These are phyloP conservation scores for Termitomyces heimii DNA, from an alignment of 768 basidiomycete species.

Conservation along the genomic window DNA sequence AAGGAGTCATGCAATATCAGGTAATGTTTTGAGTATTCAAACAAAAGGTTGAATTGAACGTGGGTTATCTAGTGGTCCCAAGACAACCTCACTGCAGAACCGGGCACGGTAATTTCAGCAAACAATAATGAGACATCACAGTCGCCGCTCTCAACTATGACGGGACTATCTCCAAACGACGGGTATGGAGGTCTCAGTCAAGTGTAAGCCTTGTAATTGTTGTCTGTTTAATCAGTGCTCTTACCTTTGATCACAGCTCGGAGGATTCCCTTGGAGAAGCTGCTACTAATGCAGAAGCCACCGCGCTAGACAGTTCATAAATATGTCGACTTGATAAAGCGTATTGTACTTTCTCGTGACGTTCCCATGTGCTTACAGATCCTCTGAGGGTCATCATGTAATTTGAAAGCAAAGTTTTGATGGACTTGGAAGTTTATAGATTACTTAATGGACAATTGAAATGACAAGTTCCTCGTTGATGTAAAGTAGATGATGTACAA, in stretches of 20 bases:
- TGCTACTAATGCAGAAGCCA: conserved; percentile 25
- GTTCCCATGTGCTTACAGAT: background rate
- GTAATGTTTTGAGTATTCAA: conserved; percentile 12
- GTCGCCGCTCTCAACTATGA: conserved; percentile 24
- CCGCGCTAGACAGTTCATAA: conserved; percentile 20
- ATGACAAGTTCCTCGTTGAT: no score
- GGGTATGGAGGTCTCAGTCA: conserved; percentile 45
- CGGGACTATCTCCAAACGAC: conserved; percentile 58
- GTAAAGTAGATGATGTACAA: background rate
- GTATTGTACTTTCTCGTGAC: background rate
- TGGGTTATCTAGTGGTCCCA: conserved; percentile 47
- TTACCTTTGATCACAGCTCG: conserved; percentile 16
- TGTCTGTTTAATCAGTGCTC: background rate
- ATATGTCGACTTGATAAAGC: background rate
- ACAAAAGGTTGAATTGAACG: background rate
- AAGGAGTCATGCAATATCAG: conserved; percentile 45
- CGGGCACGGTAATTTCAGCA: conserved; percentile 40
- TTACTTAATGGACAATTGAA: background rate
- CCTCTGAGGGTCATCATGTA: background rate
- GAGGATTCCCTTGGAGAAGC: conserved; percentile 24
- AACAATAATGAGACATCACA: conserved; percentile 24
- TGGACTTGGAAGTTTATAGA: background rate
- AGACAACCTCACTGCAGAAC: conserved; percentile 36
- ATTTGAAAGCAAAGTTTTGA: background rate
- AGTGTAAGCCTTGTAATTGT: conserved; percentile 25